phyloP scores from a whole-genome alignment of 768 basidiomycete genomes.

The Tulasnella sp. region DNA sequence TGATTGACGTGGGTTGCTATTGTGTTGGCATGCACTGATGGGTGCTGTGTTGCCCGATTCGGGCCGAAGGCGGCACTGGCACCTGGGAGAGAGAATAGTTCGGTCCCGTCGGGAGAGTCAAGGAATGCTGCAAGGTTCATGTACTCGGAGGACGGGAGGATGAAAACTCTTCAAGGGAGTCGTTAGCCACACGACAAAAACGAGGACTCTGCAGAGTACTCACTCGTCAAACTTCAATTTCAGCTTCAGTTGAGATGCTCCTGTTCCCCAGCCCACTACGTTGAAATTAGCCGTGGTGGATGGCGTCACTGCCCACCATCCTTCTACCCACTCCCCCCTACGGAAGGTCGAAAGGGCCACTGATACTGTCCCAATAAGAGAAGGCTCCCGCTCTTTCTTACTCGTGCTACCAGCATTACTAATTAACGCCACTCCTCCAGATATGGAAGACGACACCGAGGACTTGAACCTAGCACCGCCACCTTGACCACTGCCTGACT shows the following conservation, averaged over 20 bases:
- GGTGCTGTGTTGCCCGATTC: constrained; percentile 38
- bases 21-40: constrained; percentile 31
- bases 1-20: constrained; percentile 56
- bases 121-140: constrained; percentile 34
- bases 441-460: neutral
- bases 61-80: constrained; percentile 61
- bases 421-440: constrained; percentile 1
- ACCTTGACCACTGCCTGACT: neutral
- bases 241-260: constrained; percentile 57
- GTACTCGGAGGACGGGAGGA: constrained; percentile 59
- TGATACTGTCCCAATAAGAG: constrained; percentile 39
- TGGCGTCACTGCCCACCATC: constrained; percentile 62
- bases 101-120: constrained; percentile 29
- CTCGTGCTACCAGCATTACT: constrained; percentile 28
- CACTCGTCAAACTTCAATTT: constrained; percentile 68
- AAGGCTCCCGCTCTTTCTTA: constrained; percentile 32
- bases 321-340: constrained; percentile 61
- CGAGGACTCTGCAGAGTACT: constrained; percentile 21
- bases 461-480: neutral
- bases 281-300: constrained; percentile 6
- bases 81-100: constrained; percentile 45
- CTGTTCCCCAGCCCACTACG: constrained; percentile 19
- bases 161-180: constrained; percentile 48
- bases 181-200: neutral
- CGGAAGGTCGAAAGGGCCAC: constrained; percentile 61